Evolutionary conservation across 208 protist genomes (phyloP).

Genomic region (Crithidia thermophila): DNA sequence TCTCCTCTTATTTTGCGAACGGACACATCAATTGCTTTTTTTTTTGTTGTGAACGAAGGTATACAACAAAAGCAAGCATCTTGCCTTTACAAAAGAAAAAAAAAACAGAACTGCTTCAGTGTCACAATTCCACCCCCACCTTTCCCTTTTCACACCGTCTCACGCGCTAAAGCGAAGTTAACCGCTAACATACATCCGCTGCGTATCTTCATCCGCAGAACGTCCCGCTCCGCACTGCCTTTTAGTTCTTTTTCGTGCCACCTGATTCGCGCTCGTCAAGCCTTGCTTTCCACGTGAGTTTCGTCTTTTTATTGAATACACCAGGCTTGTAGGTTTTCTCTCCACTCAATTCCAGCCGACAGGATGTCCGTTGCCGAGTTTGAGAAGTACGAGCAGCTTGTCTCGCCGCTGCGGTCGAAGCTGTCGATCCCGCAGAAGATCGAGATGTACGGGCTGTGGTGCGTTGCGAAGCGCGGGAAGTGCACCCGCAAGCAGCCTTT

Average conservation of each 20-base stretch:
- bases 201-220: too few species aligned
- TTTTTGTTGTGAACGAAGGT: background rate
- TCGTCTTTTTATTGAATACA: too few species aligned
- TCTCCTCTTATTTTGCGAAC: too few species aligned
- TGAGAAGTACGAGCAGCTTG: constrained; percentile 45
- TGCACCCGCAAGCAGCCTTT: constrained; percentile 63
- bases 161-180: too few species aligned
- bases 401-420: constrained; percentile 39
- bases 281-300: too few species aligned
- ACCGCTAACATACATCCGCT: too few species aligned
- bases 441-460: constrained; percentile 88
- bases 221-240: too few species aligned
- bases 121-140: constrained; percentile 11
- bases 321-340: too few species aligned
- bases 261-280: too few species aligned
- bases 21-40: too few species aligned
- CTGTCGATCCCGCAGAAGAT: constrained; percentile 77
- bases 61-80: too few species aligned
- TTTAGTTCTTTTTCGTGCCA: too few species aligned
- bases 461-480: constrained; percentile 67
- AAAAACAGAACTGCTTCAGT: background rate
- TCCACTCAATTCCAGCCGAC: background rate
- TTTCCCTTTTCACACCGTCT: background rate
- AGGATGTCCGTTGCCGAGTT: constrained; percentile 46
- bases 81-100: background rate